These are phyloP conservation scores for Kuraishia capsulata DNA, from an alignment of 805 yeast genomes.

Conservation along the genomic window DNA sequence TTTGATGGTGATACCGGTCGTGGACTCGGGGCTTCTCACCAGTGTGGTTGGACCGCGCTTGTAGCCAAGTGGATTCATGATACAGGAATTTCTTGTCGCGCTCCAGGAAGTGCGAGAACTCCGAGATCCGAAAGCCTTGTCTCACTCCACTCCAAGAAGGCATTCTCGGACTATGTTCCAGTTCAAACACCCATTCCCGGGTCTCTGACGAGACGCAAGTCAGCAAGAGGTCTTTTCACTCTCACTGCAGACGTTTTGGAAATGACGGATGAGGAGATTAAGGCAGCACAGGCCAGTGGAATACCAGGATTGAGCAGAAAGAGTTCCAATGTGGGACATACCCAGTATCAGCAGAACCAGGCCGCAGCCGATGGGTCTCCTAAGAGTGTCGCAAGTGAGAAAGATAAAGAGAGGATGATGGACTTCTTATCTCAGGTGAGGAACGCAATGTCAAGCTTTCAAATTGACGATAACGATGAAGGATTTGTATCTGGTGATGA, in stretches of 20 bases:
- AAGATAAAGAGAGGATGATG: constrained; percentile 12
- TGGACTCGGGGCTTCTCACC: constrained; percentile 90
- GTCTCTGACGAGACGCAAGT: constrained; percentile 51
- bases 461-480: constrained; percentile 23
- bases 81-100: constrained; percentile 63
- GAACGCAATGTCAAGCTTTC: constrained; percentile 28
- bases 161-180: constrained; percentile 2
- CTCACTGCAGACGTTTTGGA: constrained; percentile 62
- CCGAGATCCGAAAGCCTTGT: constrained; percentile 20
- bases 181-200: constrained; percentile 35
- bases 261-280: constrained; percentile 52
- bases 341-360: constrained; percentile 7
- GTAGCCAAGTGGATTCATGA: constrained; percentile 90
- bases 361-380: constrained; percentile 18
- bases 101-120: constrained; percentile 24
- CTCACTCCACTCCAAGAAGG: constrained; percentile 10
- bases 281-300: constrained; percentile 12
- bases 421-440: constrained; percentile 31
- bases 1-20: constrained; percentile 93
- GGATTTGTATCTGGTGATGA: constrained; percentile 45
- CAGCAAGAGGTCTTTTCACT: constrained; percentile 65
- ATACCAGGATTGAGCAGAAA: constrained; percentile 23
- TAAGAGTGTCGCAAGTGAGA: constrained; percentile 7
- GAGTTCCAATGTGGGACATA: constrained; percentile 8
- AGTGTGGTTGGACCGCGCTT: constrained; percentile 93